Base-by-base conservation (phyloP, 192 early-diverging fungal species). In the Entomortierella parvispora region DNA sequence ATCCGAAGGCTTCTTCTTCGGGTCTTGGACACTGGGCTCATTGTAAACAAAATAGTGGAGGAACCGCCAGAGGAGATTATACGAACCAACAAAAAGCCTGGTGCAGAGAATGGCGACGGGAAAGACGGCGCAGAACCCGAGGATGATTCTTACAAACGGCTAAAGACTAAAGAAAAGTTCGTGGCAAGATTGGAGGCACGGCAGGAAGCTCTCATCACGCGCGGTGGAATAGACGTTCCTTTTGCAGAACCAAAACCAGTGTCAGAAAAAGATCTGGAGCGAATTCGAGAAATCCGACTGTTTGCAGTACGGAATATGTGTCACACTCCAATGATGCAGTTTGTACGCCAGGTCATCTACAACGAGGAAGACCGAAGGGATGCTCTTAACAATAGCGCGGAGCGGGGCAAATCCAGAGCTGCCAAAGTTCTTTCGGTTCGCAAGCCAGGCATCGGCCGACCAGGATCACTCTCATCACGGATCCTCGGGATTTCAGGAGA, bases 291-390 rank as follows among this genome's bases (percentile, higher is more conserved):
- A 37, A 62, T 40, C 10, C 54, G 65, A 0, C 34, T 61, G 17
- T 20, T 57, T 6, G 74, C 74, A 4, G 59, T 47, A 45, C 31
- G 74, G 43, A 68, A 77, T 33, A 77, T 77, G 74, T 64, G 65
- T 23, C 49, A 55, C 20, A 32, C 54, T 3, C 74, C 74, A 3
- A 29, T 68, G 25, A 4, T 69, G 11, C 50, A 34, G 14, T 62
- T 53, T 46, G 54, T 54, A 40, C 68, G 70, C 18, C 69, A 71
- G 23, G 46, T 80, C 58, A 56, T 68, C 25, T 71, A 80, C 34
- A 58, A 62, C 23, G 52, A 72, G 2, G 23, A 51, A 3, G 58
- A 62, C n/a, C 43, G 59, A 15, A 12, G 42, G 12, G 47, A 49
- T 14, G 52, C 58, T 18, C 18, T 62, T 11, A 56, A 67, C 65